Conservation (phyloP, 2,329 filamentous ascomycete species). For the Taxawa tesnikishii region DNA sequence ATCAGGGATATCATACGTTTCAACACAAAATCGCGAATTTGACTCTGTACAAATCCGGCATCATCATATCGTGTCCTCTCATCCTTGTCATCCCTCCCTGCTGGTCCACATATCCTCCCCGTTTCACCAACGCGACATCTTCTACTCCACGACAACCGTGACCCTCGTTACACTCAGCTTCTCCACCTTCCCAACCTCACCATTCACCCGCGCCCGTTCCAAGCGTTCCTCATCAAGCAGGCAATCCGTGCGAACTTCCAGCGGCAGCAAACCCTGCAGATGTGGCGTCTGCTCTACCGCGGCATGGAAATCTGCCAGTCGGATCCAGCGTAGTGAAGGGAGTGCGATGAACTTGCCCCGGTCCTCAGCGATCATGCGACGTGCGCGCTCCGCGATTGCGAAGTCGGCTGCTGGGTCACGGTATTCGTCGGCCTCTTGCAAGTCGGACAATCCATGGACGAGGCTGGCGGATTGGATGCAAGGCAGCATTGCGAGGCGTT, state of each 20-base stretch:
- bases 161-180: no score
- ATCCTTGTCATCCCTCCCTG: no score
- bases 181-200: no score
- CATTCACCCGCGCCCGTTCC: no score
- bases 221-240: no score
- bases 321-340: slow-evolving; percentile 7
- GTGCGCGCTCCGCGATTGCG: slow-evolving; percentile 5
- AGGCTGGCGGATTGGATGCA: slow-evolving; percentile 5
- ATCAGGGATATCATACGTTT: no score
- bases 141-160: no score
- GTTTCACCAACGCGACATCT: no score
- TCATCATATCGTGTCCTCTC: no score
- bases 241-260: background rate
- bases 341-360: slow-evolving; percentile 7
- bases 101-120: no score
- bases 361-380: slow-evolving; percentile 6
- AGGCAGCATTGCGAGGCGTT: slow-evolving; percentile 4
- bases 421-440: background rate
- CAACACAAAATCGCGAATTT: no score
- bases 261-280: slow-evolving; percentile 3
- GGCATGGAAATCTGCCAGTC: slow-evolving; percentile 8
- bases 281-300: slow-evolving; percentile 3
- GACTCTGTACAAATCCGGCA: no score
- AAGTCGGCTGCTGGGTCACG: slow-evolving; percentile 6
- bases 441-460: slow-evolving; percentile 3